Evolutionary conservation across 345 rosid genomes (phyloP).

Genomic region (Moricandia moricandioides): DNA sequence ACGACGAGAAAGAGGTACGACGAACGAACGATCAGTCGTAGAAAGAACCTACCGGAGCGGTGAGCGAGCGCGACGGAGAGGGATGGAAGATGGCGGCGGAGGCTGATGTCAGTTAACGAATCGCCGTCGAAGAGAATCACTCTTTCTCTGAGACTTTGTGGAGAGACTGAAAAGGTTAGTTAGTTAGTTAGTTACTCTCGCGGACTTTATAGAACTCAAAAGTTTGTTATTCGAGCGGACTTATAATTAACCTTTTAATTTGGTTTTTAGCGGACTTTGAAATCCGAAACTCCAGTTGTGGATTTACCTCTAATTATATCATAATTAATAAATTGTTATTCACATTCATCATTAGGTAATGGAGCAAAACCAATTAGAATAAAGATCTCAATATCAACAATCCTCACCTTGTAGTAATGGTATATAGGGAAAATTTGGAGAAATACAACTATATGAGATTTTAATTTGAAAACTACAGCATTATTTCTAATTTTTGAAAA

Average conservation of each 20-base stretch:
- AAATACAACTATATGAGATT: too few species aligned
- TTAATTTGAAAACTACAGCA: too few species aligned
- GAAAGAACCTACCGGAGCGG: too few species aligned
- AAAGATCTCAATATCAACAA: too few species aligned
- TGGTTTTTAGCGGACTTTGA: not conserved
- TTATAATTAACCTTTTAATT: not conserved
- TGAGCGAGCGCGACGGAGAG: not conserved
- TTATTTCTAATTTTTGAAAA: too few species aligned
- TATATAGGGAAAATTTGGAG: too few species aligned
- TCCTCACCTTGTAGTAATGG: not conserved
- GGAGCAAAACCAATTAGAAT: not conserved
- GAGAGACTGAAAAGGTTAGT: not conserved
- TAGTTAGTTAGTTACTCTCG: too few species aligned
- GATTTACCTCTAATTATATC: not conserved
- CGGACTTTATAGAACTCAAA: too few species aligned
- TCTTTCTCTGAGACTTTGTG: not conserved
- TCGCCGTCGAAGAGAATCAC: not conserved
- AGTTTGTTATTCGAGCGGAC: not conserved
- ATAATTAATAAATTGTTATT: too few species aligned
- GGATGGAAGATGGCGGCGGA: not conserved
- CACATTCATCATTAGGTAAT: not conserved
- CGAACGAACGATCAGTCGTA: not conserved
- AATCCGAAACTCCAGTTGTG: not conserved
- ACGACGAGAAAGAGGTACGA: not conserved
- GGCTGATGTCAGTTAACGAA: not conserved